phyloP scores from a whole-genome alignment of 345 rosid genomes.

The Boechera stricta region DNA sequence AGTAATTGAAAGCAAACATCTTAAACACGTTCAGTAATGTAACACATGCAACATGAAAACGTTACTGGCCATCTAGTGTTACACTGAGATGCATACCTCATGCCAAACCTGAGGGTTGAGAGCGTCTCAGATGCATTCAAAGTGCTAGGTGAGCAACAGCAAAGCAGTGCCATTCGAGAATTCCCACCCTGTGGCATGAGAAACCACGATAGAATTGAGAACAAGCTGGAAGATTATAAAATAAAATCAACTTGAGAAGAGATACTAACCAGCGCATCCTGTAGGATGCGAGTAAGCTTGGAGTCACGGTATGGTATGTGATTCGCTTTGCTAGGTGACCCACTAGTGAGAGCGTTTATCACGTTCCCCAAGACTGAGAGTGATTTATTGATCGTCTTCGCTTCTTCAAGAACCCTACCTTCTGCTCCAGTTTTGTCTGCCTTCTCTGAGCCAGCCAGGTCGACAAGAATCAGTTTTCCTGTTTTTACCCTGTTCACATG shows the following conservation, averaged over 20 bases:
- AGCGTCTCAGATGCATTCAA: conserved; percentile 81
- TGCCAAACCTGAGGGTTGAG: conserved; percentile 90
- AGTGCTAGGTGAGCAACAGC: conserved; percentile 93
- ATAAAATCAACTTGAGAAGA: conserved; percentile 22
- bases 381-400: conserved; percentile 90
- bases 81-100: conserved; percentile 57
- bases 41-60: not conserved
- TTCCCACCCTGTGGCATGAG: conserved; percentile 70
- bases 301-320: conserved; percentile 91
- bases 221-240: conserved; percentile 1
- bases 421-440: conserved; percentile 97
- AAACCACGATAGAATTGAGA: conserved; percentile 21
- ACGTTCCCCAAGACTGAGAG: conserved; percentile 91
- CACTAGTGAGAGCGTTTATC: conserved; percentile 80
- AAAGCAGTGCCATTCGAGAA: conserved; percentile 77
- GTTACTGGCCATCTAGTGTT: conserved; percentile 17
- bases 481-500: conserved; percentile 55
- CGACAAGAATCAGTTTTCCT: conserved; percentile 81
- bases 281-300: conserved; percentile 88
- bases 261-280: conserved; percentile 79
- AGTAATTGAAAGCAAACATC: conserved; percentile 18
- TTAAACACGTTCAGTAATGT: conserved; percentile 1
- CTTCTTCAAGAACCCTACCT: conserved; percentile 93
- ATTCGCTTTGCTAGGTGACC: conserved; percentile 62
- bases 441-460: conserved; percentile 95